Evolutionary conservation across 345 rosid species (phyloP).

Genomic region (Corymbia maculata): DNA sequence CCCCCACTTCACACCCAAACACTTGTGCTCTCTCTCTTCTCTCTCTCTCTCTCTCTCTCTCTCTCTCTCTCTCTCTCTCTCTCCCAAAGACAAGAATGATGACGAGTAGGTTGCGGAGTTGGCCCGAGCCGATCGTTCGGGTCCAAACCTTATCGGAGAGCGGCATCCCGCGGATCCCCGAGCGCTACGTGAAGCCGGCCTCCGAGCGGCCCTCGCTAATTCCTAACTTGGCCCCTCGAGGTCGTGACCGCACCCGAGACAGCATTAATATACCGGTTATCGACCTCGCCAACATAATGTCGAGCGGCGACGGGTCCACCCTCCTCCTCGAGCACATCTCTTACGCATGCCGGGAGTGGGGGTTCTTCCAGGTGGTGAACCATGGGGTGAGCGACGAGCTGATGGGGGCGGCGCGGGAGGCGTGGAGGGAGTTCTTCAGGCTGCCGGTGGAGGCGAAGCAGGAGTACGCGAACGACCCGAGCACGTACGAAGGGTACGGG

Average conservation of each 20-base stretch:
- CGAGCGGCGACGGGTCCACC: neutral
- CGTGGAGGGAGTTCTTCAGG: conserved; percentile 61
- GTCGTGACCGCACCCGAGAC: neutral
- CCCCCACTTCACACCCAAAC: neutral
- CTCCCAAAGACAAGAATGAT: neutral
- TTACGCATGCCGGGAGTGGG: conserved; percentile 67
- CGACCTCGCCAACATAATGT: conserved; percentile 28
- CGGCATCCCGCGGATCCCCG: conserved; percentile 42
- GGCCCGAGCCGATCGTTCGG: conserved; percentile 87
- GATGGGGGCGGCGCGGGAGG: conserved; percentile 32
- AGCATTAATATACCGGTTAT: conserved; percentile 43
- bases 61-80: too few species aligned
- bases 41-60: neutral
- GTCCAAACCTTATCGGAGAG: conserved; percentile 73
- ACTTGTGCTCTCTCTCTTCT: neutral
- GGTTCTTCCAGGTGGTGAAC: conserved; percentile 77
- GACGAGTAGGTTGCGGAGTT: conserved; percentile 5
- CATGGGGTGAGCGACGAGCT: conserved; percentile 55
- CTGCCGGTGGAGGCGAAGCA: conserved; percentile 56
- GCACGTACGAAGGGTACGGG: conserved; percentile 82
- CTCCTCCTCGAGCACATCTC: conserved; percentile 19
- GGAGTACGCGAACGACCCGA: conserved; percentile 58
- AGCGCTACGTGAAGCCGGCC: conserved; percentile 43
- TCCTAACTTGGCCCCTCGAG: neutral
- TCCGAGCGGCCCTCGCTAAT: conserved; percentile 30